Evolutionary conservation across 495 filamentous ascomycete genomes (phyloP).

Genomic region (Annulohypoxylon bovei): DNA sequence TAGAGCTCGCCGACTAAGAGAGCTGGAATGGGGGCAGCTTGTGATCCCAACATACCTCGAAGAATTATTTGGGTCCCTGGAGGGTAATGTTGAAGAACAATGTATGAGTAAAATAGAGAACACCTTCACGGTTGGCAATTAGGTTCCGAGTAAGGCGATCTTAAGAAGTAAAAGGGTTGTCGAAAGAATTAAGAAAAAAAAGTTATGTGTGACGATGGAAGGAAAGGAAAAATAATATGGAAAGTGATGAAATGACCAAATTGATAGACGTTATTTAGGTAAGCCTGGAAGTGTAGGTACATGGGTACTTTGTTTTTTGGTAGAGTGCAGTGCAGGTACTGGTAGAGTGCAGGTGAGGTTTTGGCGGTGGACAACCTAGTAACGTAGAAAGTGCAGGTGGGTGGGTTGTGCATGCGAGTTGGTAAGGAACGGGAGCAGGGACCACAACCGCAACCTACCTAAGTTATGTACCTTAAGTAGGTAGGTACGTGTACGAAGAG

Average conservation of each 20-base stretch:
- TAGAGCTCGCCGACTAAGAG: conserved; percentile 33
- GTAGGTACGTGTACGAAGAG: conserved; percentile 14
- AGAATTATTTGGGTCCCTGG: conserved; percentile 14
- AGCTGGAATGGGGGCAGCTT: conserved; percentile 37
- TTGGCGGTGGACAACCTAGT: conserved; percentile 29
- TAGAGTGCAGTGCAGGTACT: neutral
- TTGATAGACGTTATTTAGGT: conserved; percentile 36
- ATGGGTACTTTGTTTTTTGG: conserved; percentile 11
- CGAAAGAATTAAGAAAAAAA: conserved; percentile 23
- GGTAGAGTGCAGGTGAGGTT: neutral
- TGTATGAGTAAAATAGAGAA: conserved; percentile 3
- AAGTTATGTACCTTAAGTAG: conserved; percentile 5
- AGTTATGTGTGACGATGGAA: conserved; percentile 21
- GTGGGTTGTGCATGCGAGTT: conserved; percentile 10
- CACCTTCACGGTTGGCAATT: conserved; percentile 1
- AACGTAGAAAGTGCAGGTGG: conserved; percentile 6
- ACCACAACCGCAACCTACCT: neutral
- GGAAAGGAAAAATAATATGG: conserved; percentile 36
- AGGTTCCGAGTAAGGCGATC: neutral
- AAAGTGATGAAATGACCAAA: conserved; percentile 43
- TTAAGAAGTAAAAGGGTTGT: conserved; percentile 11
- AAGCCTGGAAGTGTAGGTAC: conserved; percentile 30
- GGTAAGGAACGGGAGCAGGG: conserved; percentile 12
- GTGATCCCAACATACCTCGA: conserved; percentile 40
- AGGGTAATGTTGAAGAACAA: neutral